Evolutionary conservation across 306 rosid species (phyloP).

Genomic region (Rubus idaeus): DNA sequence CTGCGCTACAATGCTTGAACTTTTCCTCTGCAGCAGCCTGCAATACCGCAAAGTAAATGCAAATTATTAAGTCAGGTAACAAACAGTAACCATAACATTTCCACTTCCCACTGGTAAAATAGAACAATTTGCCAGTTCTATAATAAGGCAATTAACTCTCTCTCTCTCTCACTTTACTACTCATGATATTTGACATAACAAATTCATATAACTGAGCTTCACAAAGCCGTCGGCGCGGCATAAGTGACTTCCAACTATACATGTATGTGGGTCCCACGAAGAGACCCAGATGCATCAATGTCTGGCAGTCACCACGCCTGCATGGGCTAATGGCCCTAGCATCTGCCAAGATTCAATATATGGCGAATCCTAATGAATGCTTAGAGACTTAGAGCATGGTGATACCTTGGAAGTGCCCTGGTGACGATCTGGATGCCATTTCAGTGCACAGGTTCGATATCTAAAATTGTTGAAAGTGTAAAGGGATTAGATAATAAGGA

Average conservation of each 20-base stretch:
- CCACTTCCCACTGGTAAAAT: neutral
- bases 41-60: neutral
- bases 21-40: constrained; percentile 80
- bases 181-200: neutral
- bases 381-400: constrained; percentile 17
- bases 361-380: neutral
- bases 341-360: constrained; percentile 4
- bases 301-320: neutral
- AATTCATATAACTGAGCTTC: neutral
- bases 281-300: neutral
- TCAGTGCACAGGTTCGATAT: constrained; percentile 71
- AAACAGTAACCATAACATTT: neutral
- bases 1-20: constrained; percentile 80
- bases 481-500: constrained; percentile 9
- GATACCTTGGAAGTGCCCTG: constrained; percentile 78
- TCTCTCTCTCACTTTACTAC: neutral
- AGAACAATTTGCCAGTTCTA: neutral
- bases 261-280: no score
- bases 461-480: constrained; percentile 31
- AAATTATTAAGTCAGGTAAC: neutral
- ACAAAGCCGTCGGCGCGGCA: neutral
- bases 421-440: constrained; percentile 98
- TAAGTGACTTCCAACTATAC: neutral
- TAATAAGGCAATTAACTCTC: neutral
- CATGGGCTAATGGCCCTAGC: neutral